A percentile compares a stretch with the other conserved stretches of the same genome.
phyloP scores from a whole-genome alignment of 805 yeast genomes.

The Kuraishia piskuri region DNA sequence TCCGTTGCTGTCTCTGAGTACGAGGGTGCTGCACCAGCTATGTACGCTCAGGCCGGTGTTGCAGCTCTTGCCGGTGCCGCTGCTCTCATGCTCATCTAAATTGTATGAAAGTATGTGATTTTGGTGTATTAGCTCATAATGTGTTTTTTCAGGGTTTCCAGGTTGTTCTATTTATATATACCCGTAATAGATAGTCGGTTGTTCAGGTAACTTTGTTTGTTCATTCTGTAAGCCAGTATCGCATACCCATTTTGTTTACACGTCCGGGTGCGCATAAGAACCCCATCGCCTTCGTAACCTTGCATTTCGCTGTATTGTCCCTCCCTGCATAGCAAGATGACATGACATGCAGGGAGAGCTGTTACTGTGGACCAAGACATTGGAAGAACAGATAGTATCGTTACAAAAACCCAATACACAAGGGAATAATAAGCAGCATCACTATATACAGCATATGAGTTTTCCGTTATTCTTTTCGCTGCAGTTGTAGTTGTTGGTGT shows the following conservation, averaged over 20 bases:
- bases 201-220: not conserved
- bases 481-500: too few species aligned
- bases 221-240: not conserved
- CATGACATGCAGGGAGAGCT: not conserved
- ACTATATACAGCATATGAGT: too few species aligned
- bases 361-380: not conserved
- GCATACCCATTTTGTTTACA: not conserved
- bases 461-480: too few species aligned
- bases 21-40: conserved; percentile 3
- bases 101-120: not conserved
- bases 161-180: not conserved
- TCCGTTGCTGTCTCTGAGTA: not conserved
- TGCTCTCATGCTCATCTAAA: not conserved
- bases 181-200: not conserved
- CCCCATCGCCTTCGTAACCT: not conserved
- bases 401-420: too few species aligned
- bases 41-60: conserved; percentile 4
- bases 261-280: not conserved
- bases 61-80: conserved; percentile 3
- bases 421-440: too few species aligned
- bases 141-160: not conserved
- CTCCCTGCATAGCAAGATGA: not conserved
- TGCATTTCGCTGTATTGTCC: not conserved
- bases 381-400: too few species aligned
- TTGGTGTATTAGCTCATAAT: not conserved